A percentile compares a stretch with the other conserved stretches of the same genome.
Conservation (phyloP, 2,329 filamentous ascomycete species). For the Aspergillus sp. region DNA sequence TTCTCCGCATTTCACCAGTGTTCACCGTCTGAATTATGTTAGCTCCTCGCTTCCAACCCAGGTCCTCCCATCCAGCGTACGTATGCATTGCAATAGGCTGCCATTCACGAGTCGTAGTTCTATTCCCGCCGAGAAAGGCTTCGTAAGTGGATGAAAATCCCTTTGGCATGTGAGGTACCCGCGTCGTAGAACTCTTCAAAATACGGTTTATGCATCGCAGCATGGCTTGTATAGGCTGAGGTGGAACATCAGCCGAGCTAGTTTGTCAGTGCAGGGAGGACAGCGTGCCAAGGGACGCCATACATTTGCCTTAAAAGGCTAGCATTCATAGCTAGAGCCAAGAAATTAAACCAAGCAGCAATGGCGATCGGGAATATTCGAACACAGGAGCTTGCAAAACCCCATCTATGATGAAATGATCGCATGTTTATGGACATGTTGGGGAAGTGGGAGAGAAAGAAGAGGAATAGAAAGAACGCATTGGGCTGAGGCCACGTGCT, state of each 20-base stretch:
- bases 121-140: neutral
- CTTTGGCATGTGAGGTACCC: neutral
- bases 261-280: neutral
- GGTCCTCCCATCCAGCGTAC: neutral
- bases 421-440: neutral
- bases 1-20: neutral
- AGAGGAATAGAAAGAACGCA: neutral
- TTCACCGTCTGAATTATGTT: neutral
- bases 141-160: conserved; percentile 1
- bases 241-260: neutral
- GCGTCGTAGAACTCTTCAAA: neutral
- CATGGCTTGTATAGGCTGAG: neutral
- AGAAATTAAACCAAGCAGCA: neutral
- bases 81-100: neutral
- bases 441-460: neutral
- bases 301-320: neutral
- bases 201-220: neutral
- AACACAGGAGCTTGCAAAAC: neutral
- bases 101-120: neutral
- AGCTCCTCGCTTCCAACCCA: neutral
- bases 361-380: too few relatives aligned
- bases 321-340: neutral
- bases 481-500: neutral
- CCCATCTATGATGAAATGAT: neutral
- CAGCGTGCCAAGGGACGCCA: neutral